A percentile compares a stretch with the other conserved stretches of the same genome.
Evolutionary conservation across 2,329 filamentous ascomycete species (phyloP).

Genomic region (Uncinocarpus reesii): DNA sequence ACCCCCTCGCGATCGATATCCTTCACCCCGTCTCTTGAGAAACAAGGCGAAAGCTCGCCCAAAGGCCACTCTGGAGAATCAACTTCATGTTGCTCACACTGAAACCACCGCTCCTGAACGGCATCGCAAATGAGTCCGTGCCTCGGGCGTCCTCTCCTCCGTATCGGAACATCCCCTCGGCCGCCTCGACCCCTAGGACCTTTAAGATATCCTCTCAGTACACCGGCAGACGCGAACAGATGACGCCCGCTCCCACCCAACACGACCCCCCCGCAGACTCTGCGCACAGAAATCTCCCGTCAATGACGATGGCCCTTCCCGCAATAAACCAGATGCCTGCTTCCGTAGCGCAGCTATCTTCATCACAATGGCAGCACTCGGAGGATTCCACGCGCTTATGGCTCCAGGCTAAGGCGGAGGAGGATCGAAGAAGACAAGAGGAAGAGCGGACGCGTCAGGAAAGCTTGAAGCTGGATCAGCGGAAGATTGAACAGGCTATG

Average conservation of each 20-base stretch:
- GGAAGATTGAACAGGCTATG: conserved; percentile 63
- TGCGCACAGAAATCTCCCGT: conserved; percentile 46
- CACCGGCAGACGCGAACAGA: conserved; percentile 1
- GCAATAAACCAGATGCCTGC: conserved; percentile 39
- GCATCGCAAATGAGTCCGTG: conserved; percentile 42
- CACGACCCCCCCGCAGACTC: conserved; percentile 21
- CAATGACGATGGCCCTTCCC: conserved; percentile 54
- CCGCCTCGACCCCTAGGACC: conserved; percentile 23
- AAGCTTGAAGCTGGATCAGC: conserved; percentile 57
- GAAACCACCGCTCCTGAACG: conserved; percentile 40
- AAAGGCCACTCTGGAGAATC: too few species aligned
- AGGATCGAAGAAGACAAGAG: conserved; percentile 61
- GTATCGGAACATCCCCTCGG: conserved; percentile 26
- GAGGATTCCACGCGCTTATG: conserved; percentile 64
- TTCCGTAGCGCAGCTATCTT: conserved; percentile 39
- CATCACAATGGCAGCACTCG: conserved; percentile 54
- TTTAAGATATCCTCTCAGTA: conserved; percentile 11
- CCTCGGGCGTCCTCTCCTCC: conserved; percentile 29
- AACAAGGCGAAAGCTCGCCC: background rate
- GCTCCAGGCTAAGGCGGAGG: conserved; percentile 61
- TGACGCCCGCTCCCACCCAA: conserved; percentile 7
- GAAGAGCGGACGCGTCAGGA: conserved; percentile 59
- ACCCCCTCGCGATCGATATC: background rate
- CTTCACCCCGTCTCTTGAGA: background rate
- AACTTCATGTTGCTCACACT: conserved; percentile 44